Evolutionary conservation across 495 filamentous ascomycete species (phyloP), one percentile per base, ranked within the genome.

Genomic region (Aspergillus hancockii): DNA sequence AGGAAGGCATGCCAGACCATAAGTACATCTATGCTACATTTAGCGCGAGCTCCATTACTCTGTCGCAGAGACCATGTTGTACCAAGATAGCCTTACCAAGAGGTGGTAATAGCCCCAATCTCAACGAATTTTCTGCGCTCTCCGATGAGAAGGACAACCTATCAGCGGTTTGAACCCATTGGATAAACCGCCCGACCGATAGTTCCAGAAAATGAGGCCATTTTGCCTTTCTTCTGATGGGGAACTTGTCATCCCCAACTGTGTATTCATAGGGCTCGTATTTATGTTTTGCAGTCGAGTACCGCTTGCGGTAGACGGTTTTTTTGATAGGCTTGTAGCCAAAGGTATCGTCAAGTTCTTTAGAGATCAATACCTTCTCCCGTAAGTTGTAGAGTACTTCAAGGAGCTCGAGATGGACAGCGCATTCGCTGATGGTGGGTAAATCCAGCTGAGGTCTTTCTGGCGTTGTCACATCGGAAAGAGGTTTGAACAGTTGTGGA

Each of bases 371-470:
- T 1, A 65, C 36, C 19, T 54, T 41, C 0, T 46, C 25, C 2
- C 66, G 69, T 16, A 75, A 52, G 5, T 21, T 34, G 36, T 59
- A 58, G 38, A 75, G 72, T 9, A 58, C 62, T 36, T 74, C 66
- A 5, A 76, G 65, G 12, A 76, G 67, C 49, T 73, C 68, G 3
- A 76, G 65, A 49, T 76, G 73, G 9, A 66, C 61, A 7, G 71
- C 70, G 47, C 70, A 73, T 49, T 76, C 59, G 10, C 49, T 59
- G n/a, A 61, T 49, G 14, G 58, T 60, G 12, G 70, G 72, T 28
- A 69, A 55, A 19, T 46, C 31, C 12, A 32, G 49, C 2, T 34
- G 52, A 31, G 54, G 12, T 2, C 16, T 52, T 28, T 31, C 31
- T n/a, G 14, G 23, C 30, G 19, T 0, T 6, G 21, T 10, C 3